phyloP scores from a whole-genome alignment of 495 filamentous ascomycete species.

The Tricharina praecox region DNA sequence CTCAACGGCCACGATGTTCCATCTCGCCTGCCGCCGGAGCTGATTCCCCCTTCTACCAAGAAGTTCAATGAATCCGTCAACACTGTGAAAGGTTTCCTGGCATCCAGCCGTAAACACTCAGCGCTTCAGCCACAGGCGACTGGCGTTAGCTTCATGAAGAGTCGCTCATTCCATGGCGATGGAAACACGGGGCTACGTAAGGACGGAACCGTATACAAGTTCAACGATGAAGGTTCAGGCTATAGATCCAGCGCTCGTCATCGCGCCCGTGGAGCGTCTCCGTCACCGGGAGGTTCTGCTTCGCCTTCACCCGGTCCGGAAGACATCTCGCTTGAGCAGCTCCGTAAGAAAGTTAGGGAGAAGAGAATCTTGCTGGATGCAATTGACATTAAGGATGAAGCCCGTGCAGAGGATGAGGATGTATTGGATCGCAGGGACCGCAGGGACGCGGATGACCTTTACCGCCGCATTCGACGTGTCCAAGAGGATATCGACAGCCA shows the following conservation, averaged over 20 bases:
- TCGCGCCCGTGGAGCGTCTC: conserved; percentile 61
- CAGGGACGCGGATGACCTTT: conserved; percentile 84
- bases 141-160: conserved; percentile 95
- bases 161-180: conserved; percentile 65
- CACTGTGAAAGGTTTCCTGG: conserved; percentile 80
- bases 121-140: conserved; percentile 91
- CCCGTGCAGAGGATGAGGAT: conserved; percentile 76
- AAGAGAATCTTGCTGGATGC: conserved; percentile 93
- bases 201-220: conserved; percentile 91
- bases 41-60: conserved; percentile 88
- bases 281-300: conserved; percentile 37
- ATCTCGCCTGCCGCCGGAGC: conserved; percentile 76
- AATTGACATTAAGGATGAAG: conserved; percentile 91
- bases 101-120: conserved; percentile 76
- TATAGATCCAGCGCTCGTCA: conserved; percentile 90
- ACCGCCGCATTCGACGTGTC: conserved; percentile 76
- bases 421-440: conserved; percentile 77
- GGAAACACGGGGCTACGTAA: conserved; percentile 46
- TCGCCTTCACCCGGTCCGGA: conserved; percentile 62
- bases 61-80: conserved; percentile 85
- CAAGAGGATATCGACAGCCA: conserved; percentile 94
- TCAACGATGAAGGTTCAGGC: conserved; percentile 69
- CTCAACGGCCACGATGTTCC: conserved; percentile 91
- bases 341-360: conserved; percentile 86
- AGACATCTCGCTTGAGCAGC: conserved; percentile 68